Conservation (phyloP, 2,329 filamentous ascomycete species). For the Plectosphaerella sp. region DNA sequence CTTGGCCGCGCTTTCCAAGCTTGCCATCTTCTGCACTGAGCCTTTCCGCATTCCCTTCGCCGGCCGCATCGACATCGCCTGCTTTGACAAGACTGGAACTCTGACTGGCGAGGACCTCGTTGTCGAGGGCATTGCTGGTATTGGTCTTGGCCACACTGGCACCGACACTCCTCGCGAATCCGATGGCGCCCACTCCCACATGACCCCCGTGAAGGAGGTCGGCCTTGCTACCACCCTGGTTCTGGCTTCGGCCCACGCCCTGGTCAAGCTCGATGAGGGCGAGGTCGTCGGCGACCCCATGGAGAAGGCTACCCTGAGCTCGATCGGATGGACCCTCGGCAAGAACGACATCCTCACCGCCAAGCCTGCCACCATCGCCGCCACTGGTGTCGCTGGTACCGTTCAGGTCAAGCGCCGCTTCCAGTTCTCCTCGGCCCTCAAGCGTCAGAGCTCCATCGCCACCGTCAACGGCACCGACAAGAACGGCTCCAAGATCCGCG, state of each 20-base stretch:
- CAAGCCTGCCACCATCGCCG: slow-evolving; percentile 47
- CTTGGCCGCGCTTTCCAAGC: slow-evolving; percentile 88
- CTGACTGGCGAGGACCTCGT: slow-evolving; percentile 94
- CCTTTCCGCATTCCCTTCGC: slow-evolving; percentile 97
- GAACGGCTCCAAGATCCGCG: slow-evolving; percentile 69
- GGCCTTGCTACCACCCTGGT: slow-evolving; percentile 85
- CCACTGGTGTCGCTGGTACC: slow-evolving; percentile 56
- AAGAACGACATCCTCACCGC: slow-evolving; percentile 79
- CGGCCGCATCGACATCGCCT: slow-evolving; percentile 91
- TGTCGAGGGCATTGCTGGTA: slow-evolving; percentile 91
- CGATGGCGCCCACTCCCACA: slow-evolving; percentile 77
- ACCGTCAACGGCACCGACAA: slow-evolving; percentile 70
- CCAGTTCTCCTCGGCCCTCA: slow-evolving; percentile 95
- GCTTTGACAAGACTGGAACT: slow-evolving; percentile 98
- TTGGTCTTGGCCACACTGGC: slow-evolving; percentile 66
- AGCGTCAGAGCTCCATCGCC: slow-evolving; percentile 92
- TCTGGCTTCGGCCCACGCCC: slow-evolving; percentile 87
- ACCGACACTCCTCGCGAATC: slow-evolving; percentile 62
- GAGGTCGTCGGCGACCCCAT: slow-evolving; percentile 97
- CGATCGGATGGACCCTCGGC: slow-evolving; percentile 90
- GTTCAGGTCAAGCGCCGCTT: slow-evolving; percentile 96
- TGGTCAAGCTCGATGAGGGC: slow-evolving; percentile 94
- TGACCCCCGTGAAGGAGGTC: slow-evolving; percentile 66
- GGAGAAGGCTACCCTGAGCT: slow-evolving; percentile 91
- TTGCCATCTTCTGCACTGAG: slow-evolving; percentile 97